A percentile compares a stretch with the other conserved stretches of the same genome.
Conservation (phyloP, 2,329 filamentous ascomycete species). For the Hypoxylon sp. region DNA sequence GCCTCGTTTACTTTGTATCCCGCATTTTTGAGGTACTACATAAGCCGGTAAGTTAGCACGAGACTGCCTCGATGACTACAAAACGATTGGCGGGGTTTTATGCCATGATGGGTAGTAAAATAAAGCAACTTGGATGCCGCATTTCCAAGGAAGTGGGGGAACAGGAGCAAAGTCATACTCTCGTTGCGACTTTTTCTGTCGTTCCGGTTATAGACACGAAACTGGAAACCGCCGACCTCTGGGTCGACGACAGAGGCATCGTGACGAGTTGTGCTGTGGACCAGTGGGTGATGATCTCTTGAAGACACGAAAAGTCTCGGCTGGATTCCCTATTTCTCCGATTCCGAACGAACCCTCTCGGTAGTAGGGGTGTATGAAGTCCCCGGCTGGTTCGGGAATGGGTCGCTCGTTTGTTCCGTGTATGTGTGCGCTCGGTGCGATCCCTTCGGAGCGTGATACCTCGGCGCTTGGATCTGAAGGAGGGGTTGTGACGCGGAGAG, state of each 20-base stretch:
- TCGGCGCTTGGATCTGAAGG: constrained; percentile 16
- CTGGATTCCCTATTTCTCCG: neutral
- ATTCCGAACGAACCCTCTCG: neutral
- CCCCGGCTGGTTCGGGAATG: neutral
- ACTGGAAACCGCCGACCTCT: constrained; percentile 49
- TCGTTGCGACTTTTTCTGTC: constrained; percentile 48
- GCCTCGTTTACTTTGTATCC: constrained; percentile 69
- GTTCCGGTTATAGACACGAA: constrained; percentile 54
- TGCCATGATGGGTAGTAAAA: neutral
- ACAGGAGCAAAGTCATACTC: constrained; percentile 43
- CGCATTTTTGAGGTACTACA: constrained; percentile 58
- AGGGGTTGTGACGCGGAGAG: constrained; percentile 20
- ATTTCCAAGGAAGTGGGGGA: neutral
- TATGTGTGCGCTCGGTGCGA: constrained; percentile 1
- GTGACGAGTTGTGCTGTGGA: constrained; percentile 16
- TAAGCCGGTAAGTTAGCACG: constrained; percentile 22
- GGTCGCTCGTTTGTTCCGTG: constrained; percentile 6
- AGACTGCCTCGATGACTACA: neutral
- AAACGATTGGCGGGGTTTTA: neutral
- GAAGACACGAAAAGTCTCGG: neutral
- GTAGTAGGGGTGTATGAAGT: neutral
- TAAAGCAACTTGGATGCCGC: neutral
- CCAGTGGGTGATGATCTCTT: neutral
- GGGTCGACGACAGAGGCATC: constrained; percentile 49
- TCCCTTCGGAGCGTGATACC: neutral